These are phyloP conservation scores for Perilla frutescens DNA, from an alignment of 257 asterid genomes.

Conservation along the genomic window DNA sequence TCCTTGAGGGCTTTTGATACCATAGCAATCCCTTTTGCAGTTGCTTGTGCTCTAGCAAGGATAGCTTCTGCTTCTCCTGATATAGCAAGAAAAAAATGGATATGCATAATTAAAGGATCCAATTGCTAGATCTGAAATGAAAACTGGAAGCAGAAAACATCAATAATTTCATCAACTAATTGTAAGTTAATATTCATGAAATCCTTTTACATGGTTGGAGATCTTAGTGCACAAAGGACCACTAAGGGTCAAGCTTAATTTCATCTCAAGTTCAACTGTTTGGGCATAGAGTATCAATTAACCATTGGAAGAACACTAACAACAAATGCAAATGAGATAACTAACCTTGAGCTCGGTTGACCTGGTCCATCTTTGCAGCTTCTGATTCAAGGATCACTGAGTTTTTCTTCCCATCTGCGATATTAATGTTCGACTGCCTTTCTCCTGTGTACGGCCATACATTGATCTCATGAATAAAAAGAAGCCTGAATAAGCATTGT, in stretches of 20 bases:
- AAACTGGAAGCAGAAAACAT: conserved; percentile 11
- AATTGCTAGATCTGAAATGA: not conserved
- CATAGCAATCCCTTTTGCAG: conserved; percentile 76
- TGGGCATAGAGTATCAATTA: conserved; percentile 21
- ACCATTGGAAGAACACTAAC: conserved; percentile 14
- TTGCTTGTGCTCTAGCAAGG: conserved; percentile 81
- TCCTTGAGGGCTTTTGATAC: conserved; percentile 71
- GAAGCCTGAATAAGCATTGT: conserved; percentile 1
- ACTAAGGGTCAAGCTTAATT: conserved; percentile 4
- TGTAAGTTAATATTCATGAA: not conserved
- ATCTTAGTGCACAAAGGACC: conserved; percentile 10
- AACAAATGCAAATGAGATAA: conserved; percentile 5
- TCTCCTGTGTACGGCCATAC: conserved; percentile 61
- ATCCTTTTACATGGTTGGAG: not conserved
- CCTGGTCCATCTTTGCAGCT: conserved; percentile 86
- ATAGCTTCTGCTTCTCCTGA: conserved; percentile 98
- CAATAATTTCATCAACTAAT: not conserved
- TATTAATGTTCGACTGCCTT: conserved; percentile 85
- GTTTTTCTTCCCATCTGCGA: conserved; percentile 78
- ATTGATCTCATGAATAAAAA: conserved; percentile 24
- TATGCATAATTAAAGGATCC: not conserved
- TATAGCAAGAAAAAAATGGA: conserved; percentile 22
- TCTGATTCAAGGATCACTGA: conserved; percentile 79
- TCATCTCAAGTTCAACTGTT: conserved; percentile 12
- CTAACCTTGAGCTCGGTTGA: conserved; percentile 83